Percentiles rank a stretch among this genome's conserved stretches.
These are phyloP conservation scores for Scenedesmus sp. DNA, from an alignment of 163 green algal species.

Conservation along the genomic window DNA sequence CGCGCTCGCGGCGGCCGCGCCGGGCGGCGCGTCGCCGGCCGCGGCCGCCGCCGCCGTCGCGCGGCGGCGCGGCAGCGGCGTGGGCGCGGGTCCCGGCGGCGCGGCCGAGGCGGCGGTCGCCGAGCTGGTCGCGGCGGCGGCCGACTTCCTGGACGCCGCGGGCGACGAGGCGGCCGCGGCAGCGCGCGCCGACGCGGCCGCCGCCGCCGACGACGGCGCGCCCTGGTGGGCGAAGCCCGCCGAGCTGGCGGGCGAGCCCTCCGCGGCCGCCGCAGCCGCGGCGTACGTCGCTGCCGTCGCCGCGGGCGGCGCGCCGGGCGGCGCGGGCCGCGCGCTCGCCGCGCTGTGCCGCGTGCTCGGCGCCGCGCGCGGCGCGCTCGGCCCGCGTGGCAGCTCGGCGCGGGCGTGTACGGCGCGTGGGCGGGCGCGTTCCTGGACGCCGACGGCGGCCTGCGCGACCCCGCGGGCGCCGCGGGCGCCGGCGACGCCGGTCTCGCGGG, in stretches of 20 bases:
- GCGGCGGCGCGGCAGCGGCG: not conserved
- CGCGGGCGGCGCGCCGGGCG: not conserved
- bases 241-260: not conserved
- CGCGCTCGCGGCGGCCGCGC: not conserved
- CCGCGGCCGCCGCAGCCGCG: conserved; percentile 24
- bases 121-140: conserved; percentile 12
- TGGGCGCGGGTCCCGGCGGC: not conserved
- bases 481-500: not conserved
- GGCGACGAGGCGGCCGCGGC: not conserved
- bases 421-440: conserved; percentile 11
- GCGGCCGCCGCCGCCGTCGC: not conserved
- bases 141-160: not conserved
- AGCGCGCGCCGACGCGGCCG: not conserved
- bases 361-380: not conserved
- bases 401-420: conserved; percentile 31
- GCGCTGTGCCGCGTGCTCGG: conserved; percentile 15
- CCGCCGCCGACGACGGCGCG: not conserved
- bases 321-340: not conserved
- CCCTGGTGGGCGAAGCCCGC: not conserved
- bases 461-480: not conserved
- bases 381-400: not conserved
- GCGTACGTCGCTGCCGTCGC: conserved; percentile 17
- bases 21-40: not conserved
- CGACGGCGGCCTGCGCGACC: not conserved
- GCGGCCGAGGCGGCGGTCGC: not conserved